phyloP scores from a whole-genome alignment of 2,329 filamentous ascomycete genomes.

The Diplodia corticola region DNA sequence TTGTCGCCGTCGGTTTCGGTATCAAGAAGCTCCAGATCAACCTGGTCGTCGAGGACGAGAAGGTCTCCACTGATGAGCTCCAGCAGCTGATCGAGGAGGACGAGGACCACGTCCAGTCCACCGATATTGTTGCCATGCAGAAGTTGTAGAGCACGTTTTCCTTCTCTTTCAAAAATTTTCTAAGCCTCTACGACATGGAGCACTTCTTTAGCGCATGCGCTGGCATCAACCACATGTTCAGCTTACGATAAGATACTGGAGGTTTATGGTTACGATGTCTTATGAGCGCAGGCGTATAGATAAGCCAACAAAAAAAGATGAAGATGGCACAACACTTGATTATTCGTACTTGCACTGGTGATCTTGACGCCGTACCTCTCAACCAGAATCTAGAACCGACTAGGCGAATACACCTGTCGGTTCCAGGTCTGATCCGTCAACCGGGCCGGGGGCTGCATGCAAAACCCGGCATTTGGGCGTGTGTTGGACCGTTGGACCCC shows the following conservation, averaged over 20 bases:
- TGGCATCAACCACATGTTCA: conserved; percentile 15
- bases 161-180: conserved; percentile 13
- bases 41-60: conserved; percentile 95
- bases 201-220: conserved; percentile 19
- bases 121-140: conserved; percentile 67
- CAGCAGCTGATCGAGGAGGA: conserved; percentile 81
- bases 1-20: conserved; percentile 90
- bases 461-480: background rate
- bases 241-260: conserved; percentile 15
- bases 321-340: conserved; percentile 15
- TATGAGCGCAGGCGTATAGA: conserved; percentile 22
- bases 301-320: conserved; percentile 19
- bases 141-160: conserved; percentile 39
- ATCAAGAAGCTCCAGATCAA: conserved; percentile 99
- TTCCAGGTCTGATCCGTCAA: background rate
- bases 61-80: conserved; percentile 84
- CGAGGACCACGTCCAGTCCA: conserved; percentile 96
- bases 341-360: background rate
- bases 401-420: background rate
- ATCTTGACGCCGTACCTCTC: background rate
- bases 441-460: background rate
- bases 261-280: conserved; percentile 22
- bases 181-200: conserved; percentile 23
- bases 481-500: background rate
- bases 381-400: background rate